Percentiles rank a stretch among this genome's conserved stretches.
Evolutionary conservation across 768 basidiomycete species (phyloP).

Genomic region (Chalciporus sphaerocephalus): DNA sequence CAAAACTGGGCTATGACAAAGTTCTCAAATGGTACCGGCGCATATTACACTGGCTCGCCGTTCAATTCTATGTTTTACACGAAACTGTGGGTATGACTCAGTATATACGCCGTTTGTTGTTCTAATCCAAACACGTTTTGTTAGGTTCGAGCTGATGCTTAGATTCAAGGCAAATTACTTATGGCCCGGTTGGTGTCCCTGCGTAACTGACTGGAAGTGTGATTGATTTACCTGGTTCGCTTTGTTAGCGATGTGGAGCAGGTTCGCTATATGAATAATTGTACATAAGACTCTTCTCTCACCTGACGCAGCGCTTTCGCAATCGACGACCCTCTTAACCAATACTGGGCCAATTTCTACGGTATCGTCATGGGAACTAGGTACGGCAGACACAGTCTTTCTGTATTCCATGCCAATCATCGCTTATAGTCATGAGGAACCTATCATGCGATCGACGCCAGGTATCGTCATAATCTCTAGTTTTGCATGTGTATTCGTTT

Average conservation of each 20-base stretch:
- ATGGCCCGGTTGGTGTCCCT: conserved; percentile 15
- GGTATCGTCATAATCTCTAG: background rate
- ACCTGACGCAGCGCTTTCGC: conserved; percentile 40
- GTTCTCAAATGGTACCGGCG: conserved; percentile 61
- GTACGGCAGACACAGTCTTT: conserved; percentile 11
- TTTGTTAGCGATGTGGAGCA: conserved; percentile 19
- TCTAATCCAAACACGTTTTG: background rate
- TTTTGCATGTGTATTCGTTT: too few species aligned
- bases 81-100: background rate
- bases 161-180: conserved; percentile 1
- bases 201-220: background rate
- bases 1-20: conserved; percentile 69
- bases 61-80: background rate
- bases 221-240: background rate
- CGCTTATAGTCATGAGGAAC: conserved; percentile 56
- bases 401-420: background rate
- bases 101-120: background rate
- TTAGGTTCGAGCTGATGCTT: background rate
- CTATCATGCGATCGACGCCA: conserved; percentile 54
- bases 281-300: background rate
- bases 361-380: conserved; percentile 66
- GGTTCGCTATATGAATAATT: background rate
- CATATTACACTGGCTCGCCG: conserved; percentile 7
- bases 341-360: conserved; percentile 53
- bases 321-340: conserved; percentile 53